Evolutionary conservation across 2,329 filamentous ascomycete genomes (phyloP).

Genomic region (Neonectria magnoliae): DNA sequence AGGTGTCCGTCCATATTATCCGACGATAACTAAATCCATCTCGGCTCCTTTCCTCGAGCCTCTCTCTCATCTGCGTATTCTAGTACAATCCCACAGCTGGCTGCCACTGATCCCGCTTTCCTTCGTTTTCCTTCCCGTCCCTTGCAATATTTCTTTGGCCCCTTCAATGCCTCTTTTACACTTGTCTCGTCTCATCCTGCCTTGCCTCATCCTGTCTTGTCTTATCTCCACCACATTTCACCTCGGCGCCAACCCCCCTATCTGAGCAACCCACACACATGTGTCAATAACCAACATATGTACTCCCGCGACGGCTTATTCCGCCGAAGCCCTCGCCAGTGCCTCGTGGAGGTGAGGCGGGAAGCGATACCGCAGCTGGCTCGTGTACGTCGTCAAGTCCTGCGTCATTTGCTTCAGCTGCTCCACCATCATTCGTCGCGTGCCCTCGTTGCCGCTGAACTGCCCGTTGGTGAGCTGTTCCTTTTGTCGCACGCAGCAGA

Average conservation of each 20-base stretch:
- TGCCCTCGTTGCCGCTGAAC: conserved; percentile 79
- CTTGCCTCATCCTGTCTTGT: background rate
- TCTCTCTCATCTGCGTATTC: conserved; percentile 3
- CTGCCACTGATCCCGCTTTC: conserved; percentile 3
- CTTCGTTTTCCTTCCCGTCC: background rate
- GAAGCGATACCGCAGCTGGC: conserved; percentile 90
- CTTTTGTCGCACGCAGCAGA: conserved; percentile 83
- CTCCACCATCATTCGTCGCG: conserved; percentile 70
- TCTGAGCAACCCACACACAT: conserved; percentile 1
- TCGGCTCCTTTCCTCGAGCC: background rate
- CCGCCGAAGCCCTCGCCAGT: conserved; percentile 81
- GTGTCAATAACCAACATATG: conserved; percentile 12
- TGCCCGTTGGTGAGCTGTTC: conserved; percentile 74
- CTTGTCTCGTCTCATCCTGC: background rate
- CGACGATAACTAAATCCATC: conserved; percentile 1
- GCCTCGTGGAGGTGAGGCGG: conserved; percentile 89
- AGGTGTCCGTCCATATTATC: background rate
- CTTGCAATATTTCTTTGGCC: background rate
- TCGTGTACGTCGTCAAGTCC: conserved; percentile 93
- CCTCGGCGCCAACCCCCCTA: background rate
- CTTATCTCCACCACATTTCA: background rate
- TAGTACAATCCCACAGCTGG: conserved; percentile 2
- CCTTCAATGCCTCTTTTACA: background rate
- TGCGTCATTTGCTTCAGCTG: conserved; percentile 82
- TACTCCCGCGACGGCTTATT: conserved; percentile 47